These are phyloP conservation scores for Lactarius vividus DNA, from an alignment of 768 basidiomycete genomes.

Conservation along the genomic window DNA sequence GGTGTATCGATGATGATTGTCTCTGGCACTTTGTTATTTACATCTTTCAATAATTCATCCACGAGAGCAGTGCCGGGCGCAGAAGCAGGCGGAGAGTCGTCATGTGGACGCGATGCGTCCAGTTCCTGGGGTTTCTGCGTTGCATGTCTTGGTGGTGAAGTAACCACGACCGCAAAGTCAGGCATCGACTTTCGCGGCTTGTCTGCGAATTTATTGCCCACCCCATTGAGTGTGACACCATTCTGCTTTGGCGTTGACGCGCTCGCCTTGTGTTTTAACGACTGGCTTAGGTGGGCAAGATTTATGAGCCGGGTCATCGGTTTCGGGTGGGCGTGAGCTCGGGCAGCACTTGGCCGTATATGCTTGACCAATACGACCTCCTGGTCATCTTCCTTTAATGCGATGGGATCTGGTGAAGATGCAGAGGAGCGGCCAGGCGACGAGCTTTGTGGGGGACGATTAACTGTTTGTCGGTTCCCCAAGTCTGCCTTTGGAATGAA, in stretches of 20 bases:
- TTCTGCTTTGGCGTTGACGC: not conserved
- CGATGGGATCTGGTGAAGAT: conserved; percentile 21
- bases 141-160: conserved; percentile 5
- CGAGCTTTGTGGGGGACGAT: not conserved
- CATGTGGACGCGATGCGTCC: not conserved
- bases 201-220: not conserved
- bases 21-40: not conserved
- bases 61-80: no score
- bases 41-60: not conserved
- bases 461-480: not conserved
- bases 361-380: conserved; percentile 18
- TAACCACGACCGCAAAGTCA: conserved; percentile 15
- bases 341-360: not conserved
- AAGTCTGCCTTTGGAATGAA: not conserved
- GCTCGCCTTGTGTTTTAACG: not conserved
- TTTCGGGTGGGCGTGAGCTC: not conserved
- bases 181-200: not conserved
- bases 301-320: not conserved
- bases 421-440: not conserved
- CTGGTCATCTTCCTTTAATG: conserved; percentile 8
- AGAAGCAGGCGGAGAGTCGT: not conserved
- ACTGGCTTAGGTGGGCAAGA: not conserved
- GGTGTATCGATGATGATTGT: not conserved
- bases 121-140: not conserved
- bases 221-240: not conserved